Base-by-base conservation (phyloP, 2,329 filamentous ascomycete genomes). In the Cladosporium velox region DNA sequence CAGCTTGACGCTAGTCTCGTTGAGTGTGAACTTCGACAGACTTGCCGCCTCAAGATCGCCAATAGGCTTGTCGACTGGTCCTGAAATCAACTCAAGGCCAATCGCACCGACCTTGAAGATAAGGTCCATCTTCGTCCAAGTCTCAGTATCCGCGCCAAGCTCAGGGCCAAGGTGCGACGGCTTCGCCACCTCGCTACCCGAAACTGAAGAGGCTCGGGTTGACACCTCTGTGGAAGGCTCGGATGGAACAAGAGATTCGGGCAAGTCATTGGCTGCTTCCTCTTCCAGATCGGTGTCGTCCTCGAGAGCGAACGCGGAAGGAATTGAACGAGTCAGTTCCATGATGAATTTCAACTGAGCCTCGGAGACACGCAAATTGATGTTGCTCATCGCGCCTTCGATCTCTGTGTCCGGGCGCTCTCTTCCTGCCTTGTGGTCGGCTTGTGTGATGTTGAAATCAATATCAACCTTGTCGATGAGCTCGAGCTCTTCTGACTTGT, bases 401-500 rank as follows among this genome's bases (percentile, higher is more conserved):
- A 99, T 89, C 79, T 98, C 94, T 59, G 93, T 89, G 74, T 99
- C 94, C 0, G 95, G 95, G 47, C 94, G 87, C 73, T 95, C 89
- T 63, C 86, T 83, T 15, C 90, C 91, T 35, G 86, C 78, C 71
- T 87, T 88, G 75, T 99, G 95, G 75, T 98, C 94, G 0, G 93
- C 87, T 78, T 97, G 94, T 2, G 91, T 96, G 70, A 99, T 89
- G 67, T 91, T 91, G 80, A 99, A 97, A 58, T 91, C 91, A 28
- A 99, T 82, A 76, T 99, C 95, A 14, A 99, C 93, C 72, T 97
- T 93, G 74, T 99, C 93, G 71, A 99, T 97, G 82, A 99, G 90
- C 76, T 99, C 92, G 8, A 99, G 83, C 76, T 97, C 93, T 77
- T 99, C 95, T 0, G 87, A 87, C 65, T 86, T 80, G 38, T 88